Conservation (phyloP, 352 stramenopile species). For the Nothophytophthora sp. region DNA sequence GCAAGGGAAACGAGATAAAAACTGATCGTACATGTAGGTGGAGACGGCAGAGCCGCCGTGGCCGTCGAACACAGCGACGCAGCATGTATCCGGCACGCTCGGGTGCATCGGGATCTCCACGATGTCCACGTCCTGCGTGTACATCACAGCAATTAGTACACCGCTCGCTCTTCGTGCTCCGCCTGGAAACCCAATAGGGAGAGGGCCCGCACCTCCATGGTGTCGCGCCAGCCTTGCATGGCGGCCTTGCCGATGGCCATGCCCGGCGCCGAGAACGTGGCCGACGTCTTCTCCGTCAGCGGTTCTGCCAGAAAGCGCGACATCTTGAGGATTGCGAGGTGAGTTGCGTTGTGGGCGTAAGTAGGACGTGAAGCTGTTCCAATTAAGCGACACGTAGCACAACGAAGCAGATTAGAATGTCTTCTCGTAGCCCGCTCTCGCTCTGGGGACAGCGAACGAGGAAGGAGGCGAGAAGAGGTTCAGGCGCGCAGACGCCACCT, state of each 20-base stretch:
- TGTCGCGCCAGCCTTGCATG: conserved; percentile 88
- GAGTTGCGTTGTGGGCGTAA: conserved; percentile 6
- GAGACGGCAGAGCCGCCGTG: conserved; percentile 76
- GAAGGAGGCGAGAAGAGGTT: too few species aligned
- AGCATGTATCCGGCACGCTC: conserved; percentile 52
- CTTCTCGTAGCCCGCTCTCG: too few species aligned
- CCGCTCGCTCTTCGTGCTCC: too few species aligned
- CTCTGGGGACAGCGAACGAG: too few species aligned
- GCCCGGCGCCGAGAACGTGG: conserved; percentile 35
- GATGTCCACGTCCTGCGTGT: conserved; percentile 70
- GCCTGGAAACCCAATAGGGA: too few species aligned
- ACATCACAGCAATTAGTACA: background rate
- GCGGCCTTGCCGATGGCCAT: conserved; percentile 66
- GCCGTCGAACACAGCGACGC: conserved; percentile 84
- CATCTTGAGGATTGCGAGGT: conserved; percentile 32
- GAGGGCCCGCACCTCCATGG: conserved; percentile 74
- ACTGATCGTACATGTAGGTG: conserved; percentile 59
- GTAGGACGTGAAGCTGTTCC: background rate
- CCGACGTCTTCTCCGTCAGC: conserved; percentile 73
- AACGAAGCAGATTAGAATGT: too few species aligned
- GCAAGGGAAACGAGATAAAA: background rate
- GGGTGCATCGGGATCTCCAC: conserved; percentile 67
- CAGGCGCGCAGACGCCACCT: too few species aligned
- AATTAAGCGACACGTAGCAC: background rate
- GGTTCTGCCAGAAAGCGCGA: conserved; percentile 86